A percentile compares a stretch with the other conserved stretches of the same genome.
Conservation (phyloP, 2,329 filamentous ascomycete species). For the Botrytis fabae region DNA sequence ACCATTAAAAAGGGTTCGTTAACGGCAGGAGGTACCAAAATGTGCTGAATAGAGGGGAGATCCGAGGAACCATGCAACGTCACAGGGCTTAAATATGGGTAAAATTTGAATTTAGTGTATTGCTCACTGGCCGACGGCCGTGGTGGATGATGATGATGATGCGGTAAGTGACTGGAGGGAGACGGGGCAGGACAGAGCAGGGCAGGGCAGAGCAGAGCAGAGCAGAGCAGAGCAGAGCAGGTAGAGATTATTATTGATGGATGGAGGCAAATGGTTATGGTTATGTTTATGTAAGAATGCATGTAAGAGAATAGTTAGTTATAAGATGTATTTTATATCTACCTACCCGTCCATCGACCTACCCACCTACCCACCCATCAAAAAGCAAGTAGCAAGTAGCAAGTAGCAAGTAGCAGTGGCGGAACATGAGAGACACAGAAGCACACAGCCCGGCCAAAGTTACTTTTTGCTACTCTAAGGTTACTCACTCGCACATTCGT, state of each 20-base stretch:
- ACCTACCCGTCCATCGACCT: not conserved
- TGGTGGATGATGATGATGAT: not conserved
- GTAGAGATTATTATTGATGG: not conserved
- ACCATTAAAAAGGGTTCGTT: slow-evolving; percentile 12
- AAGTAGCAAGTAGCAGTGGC: not conserved
- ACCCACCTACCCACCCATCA: not conserved
- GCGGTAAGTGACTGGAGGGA: not conserved
- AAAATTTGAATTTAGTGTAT: not conserved
- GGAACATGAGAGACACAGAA: not conserved
- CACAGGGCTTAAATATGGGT: not conserved
- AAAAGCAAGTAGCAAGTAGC: not conserved
- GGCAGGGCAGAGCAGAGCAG: not conserved
- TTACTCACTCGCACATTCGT: too few species aligned
- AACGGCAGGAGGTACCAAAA: not conserved
- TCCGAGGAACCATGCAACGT: slow-evolving; percentile 9
- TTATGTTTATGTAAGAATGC: not conserved
- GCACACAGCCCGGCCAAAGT: not conserved
- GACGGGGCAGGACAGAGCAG: not conserved
- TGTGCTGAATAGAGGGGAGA: slow-evolving; percentile 3
- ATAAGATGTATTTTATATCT: not conserved
- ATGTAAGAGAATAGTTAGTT: not conserved
- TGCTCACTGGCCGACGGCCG: not conserved
- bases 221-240: not conserved
- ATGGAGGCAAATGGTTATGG: not conserved
- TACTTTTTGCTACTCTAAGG: not conserved